These are phyloP conservation scores for Aquilaria agallochum DNA, from an alignment of 441 rosid genomes.

Conservation along the genomic window DNA sequence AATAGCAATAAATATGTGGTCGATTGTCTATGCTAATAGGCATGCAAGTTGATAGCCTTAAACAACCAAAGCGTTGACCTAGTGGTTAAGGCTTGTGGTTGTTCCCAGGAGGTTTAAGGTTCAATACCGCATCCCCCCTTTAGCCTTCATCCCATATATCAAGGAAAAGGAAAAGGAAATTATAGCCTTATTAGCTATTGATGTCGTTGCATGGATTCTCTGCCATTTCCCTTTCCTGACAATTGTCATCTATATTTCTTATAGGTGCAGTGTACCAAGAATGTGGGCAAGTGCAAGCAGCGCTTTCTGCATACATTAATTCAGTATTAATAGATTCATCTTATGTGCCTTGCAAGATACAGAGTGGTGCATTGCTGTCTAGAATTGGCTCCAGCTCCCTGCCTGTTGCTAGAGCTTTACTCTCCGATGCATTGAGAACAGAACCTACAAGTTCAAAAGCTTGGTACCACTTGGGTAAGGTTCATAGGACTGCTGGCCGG, in stretches of 20 bases:
- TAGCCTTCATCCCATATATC: no score
- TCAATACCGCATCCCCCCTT: no score
- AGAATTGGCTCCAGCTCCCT: constrained; percentile 46
- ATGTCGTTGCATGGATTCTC: background rate
- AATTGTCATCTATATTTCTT: constrained; percentile 11
- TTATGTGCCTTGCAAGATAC: constrained; percentile 63
- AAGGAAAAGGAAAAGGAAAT: no score
- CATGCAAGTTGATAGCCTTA: no score
- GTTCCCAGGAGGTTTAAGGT: no score
- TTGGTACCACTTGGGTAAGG: constrained; percentile 83
- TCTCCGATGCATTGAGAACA: constrained; percentile 82
- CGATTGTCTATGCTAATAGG: no score
- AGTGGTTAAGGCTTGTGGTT: no score
- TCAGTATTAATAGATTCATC: constrained; percentile 58
- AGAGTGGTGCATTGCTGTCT: constrained; percentile 48
- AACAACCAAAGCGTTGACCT: no score
- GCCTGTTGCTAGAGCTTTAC: constrained; percentile 80
- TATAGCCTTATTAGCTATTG: no score
- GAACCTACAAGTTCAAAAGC: constrained; percentile 86
- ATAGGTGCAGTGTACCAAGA: constrained; percentile 73
- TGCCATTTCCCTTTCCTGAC: background rate
- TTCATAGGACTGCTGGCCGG: constrained; percentile 79
- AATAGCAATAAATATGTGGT: no score
- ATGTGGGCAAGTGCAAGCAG: constrained; percentile 50
- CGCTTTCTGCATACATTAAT: constrained; percentile 44